Percentiles rank a stretch among this genome's conserved stretches.
Evolutionary conservation across 2,329 filamentous ascomycete genomes (phyloP).

Genomic region (Epichloe scottii): DNA sequence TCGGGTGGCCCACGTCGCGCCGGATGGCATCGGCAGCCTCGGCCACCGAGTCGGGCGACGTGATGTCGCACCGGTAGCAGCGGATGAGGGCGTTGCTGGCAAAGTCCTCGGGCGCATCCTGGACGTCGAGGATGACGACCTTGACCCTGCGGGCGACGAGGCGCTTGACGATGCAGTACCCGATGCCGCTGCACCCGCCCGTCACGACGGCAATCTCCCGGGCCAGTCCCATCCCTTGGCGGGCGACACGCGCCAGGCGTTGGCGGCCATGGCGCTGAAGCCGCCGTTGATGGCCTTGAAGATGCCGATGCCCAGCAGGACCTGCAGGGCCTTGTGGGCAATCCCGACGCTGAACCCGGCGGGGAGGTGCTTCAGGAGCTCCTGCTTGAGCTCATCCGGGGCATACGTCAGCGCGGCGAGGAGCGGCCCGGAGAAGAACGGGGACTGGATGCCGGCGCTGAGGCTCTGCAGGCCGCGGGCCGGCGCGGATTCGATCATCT

Average conservation of each 20-base stretch:
- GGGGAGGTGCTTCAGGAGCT: constrained; percentile 3
- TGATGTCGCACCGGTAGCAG: constrained; percentile 27
- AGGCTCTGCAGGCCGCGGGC: constrained; percentile 5
- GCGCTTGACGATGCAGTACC: constrained; percentile 21
- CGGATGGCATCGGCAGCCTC: constrained; percentile 26
- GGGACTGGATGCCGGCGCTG: constrained; percentile 5
- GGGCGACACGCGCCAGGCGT: constrained; percentile 15
- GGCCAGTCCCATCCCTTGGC: constrained; percentile 22
- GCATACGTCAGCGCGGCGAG: constrained; percentile 7
- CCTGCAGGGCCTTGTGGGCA: constrained; percentile 5
- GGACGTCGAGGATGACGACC: constrained; percentile 57
- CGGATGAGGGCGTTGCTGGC: constrained; percentile 11
- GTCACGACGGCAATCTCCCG: constrained; percentile 31
- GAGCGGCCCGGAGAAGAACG: constrained; percentile 9
- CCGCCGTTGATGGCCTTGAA: constrained; percentile 12
- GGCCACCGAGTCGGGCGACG: constrained; percentile 30
- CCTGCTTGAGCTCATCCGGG: constrained; percentile 3
- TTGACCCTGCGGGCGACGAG: constrained; percentile 34
- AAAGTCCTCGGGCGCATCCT: constrained; percentile 15
- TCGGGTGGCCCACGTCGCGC: constrained; percentile 43
- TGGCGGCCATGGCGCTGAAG: constrained; percentile 16
- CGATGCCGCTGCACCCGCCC: constrained; percentile 31
- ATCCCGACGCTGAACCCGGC: constrained; percentile 2
- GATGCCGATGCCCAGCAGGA: constrained; percentile 14
- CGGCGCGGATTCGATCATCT: constrained; percentile 8